Base-by-base conservation (phyloP, 2,329 filamentous ascomycete species). In the Neonectria sp. region DNA sequence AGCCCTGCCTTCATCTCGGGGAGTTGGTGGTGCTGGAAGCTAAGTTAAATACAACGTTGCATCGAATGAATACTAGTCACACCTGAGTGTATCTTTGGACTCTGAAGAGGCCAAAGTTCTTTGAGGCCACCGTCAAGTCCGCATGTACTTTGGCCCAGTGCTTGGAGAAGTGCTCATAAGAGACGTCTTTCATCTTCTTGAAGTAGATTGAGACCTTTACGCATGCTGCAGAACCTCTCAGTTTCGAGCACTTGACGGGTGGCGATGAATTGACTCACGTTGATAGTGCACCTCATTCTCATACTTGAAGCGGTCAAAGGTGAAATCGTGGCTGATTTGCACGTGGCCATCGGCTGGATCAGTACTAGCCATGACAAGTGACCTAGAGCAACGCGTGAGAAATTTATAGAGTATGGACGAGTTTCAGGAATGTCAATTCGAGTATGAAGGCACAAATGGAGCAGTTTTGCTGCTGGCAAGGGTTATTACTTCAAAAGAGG, bases 161-260 rank as follows among this genome's bases (percentile, higher is more conserved):
- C 25, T 68, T 55, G 43, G 61, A 66, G 43, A 73, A 73, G 53
- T 73, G 63, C 40, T 71, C 68, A 15, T 55, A 63, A 4, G 71
- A 73, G 12, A 70, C 55, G 8, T 65, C 60, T 4, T 53, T 56
- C 27, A 45, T 62, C 52, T 71, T 73, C 45, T 49, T 68, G 49
- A 73, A 71, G 58, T 67, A 71, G 37, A 71, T 65, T 13, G 66
- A 60, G 25, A 66, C 61, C 51, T 71, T 71, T 11, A 72, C 65
- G 29, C 68, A 70, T 27, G 69, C 70, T 70, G 33, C 8, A 7
- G 13, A 6, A 8, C 7, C 33, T 49, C 24, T 43, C 29, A 65
- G 4, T 25, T 13, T 40, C 12, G 3, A 35, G 6, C 5, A 3
- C 11, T 17, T 21, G n/a, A 12, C 15, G 12, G n/a, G 12, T 4